Evolutionary conservation across 371 early-diverging fungal genomes (phyloP).

Genomic region (Mycotypha africana): DNA sequence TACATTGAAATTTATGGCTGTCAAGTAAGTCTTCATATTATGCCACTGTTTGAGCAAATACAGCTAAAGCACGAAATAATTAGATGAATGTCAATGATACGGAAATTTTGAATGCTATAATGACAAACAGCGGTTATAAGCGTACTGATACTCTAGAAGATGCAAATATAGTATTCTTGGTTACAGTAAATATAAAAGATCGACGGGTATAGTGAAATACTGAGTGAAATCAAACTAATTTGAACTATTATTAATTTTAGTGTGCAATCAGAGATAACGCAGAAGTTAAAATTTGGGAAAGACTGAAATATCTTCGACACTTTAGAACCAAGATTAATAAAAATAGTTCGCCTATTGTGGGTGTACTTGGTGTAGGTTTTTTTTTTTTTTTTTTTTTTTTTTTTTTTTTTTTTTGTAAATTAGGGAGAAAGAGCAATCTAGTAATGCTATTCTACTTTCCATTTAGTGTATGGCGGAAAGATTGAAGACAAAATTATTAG

Average conservation of each 20-base stretch:
- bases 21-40: slow-evolving; percentile 35
- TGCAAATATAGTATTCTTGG: slow-evolving; percentile 70
- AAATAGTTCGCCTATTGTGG: slow-evolving; percentile 61
- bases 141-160: slow-evolving; percentile 50
- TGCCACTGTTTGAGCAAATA: neutral
- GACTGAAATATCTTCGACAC: slow-evolving; percentile 55
- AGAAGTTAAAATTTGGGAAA: slow-evolving; percentile 70
- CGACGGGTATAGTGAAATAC: neutral
- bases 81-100: slow-evolving; percentile 79
- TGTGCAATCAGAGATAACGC: slow-evolving; percentile 81
- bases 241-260: slow-evolving; percentile 22
- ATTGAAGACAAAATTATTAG: slow-evolving; percentile 67
- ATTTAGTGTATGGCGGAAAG: slow-evolving; percentile 70
- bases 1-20: slow-evolving; percentile 80
- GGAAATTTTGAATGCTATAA: slow-evolving; percentile 71
- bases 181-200: slow-evolving; percentile 44
- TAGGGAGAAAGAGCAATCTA: neutral
- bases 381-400: too few species aligned
- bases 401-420: too few species aligned
- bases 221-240: too few species aligned
- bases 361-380: slow-evolving; percentile 63
- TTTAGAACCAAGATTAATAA: slow-evolving; percentile 44
- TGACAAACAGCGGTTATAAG: slow-evolving; percentile 65
- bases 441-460: too few species aligned
- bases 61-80: neutral